phyloP scores from a whole-genome alignment of 208 protist species.

The Perkinsela sp. region DNA sequence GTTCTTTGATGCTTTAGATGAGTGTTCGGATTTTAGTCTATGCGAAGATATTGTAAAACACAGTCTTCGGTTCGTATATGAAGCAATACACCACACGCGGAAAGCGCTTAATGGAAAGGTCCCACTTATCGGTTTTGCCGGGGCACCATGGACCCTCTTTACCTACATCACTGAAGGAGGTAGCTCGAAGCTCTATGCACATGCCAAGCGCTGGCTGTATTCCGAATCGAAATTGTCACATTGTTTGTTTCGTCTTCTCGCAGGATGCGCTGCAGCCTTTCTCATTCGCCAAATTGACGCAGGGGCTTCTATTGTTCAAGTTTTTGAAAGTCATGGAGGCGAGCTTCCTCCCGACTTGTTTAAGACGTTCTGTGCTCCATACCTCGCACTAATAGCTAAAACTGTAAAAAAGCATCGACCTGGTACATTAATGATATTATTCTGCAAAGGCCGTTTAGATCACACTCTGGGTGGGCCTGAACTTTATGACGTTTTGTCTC shows the following conservation, averaged over 20 bases:
- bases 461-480: slow-evolving; percentile 8
- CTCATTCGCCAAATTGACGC: slow-evolving; percentile 19
- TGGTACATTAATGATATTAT: slow-evolving; percentile 26
- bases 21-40: not conserved
- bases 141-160: slow-evolving; percentile 42
- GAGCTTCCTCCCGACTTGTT: slow-evolving; percentile 21
- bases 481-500: slow-evolving; percentile 22
- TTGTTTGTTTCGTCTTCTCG: slow-evolving; percentile 12
- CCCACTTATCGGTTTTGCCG: slow-evolving; percentile 55
- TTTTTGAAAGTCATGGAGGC: slow-evolving; percentile 45
- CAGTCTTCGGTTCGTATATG: slow-evolving; percentile 18
- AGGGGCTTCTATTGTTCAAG: slow-evolving; percentile 22
- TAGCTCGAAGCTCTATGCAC: slow-evolving; percentile 12
- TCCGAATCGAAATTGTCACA: slow-evolving; percentile 11
- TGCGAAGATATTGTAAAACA: slow-evolving; percentile 1
- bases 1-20: slow-evolving; percentile 3
- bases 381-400: slow-evolving; percentile 15
- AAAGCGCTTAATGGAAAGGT: slow-evolving; percentile 16
- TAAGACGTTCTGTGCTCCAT: slow-evolving; percentile 18
- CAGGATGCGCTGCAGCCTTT: slow-evolving; percentile 11
- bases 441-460: slow-evolving; percentile 25
- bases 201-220: slow-evolving; percentile 29
- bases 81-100: slow-evolving; percentile 33
- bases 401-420: slow-evolving; percentile 11
- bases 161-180: slow-evolving; percentile 42